These are phyloP conservation scores for Claviceps maximensis DNA, from an alignment of 2,329 filamentous ascomycete genomes.

Conservation along the genomic window DNA sequence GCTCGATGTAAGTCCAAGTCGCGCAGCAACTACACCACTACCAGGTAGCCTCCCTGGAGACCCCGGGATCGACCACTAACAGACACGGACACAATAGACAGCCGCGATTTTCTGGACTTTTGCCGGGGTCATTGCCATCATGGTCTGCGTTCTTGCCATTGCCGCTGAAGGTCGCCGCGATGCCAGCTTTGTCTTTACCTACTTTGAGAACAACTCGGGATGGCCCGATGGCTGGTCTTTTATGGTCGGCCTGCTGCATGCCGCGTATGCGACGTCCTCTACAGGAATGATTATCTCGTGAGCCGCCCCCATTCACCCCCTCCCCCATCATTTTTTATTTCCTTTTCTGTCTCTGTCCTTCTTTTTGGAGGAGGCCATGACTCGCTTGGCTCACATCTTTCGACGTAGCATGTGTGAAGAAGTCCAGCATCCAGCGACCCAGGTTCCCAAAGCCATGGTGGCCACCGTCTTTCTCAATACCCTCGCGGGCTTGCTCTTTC, in stretches of 20 bases:
- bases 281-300: conserved; percentile 71
- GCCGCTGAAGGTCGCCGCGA: conserved; percentile 54
- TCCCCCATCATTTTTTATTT: conserved; percentile 7
- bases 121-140: conserved; percentile 52
- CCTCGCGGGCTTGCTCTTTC: conserved; percentile 51
- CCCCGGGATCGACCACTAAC: background rate
- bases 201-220: conserved; percentile 55
- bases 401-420: conserved; percentile 56
- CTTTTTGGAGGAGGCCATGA: background rate
- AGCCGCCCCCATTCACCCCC: conserved; percentile 14
- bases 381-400: background rate
- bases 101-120: conserved; percentile 67
- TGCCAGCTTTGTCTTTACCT: conserved; percentile 51
- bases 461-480: conserved; percentile 54
- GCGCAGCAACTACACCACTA: background rate
- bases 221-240: conserved; percentile 63
- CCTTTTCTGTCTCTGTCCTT: background rate
- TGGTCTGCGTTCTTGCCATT: conserved; percentile 48
- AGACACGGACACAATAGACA: conserved; percentile 28
- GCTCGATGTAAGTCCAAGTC: conserved; percentile 49
- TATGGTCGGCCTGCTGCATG: conserved; percentile 58
- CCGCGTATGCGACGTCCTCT: conserved; percentile 60
- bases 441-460: conserved; percentile 63
- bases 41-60: background rate
- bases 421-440: conserved; percentile 48